phyloP scores from a whole-genome alignment of 495 filamentous ascomycete genomes.

The Penicillium antarcticum region DNA sequence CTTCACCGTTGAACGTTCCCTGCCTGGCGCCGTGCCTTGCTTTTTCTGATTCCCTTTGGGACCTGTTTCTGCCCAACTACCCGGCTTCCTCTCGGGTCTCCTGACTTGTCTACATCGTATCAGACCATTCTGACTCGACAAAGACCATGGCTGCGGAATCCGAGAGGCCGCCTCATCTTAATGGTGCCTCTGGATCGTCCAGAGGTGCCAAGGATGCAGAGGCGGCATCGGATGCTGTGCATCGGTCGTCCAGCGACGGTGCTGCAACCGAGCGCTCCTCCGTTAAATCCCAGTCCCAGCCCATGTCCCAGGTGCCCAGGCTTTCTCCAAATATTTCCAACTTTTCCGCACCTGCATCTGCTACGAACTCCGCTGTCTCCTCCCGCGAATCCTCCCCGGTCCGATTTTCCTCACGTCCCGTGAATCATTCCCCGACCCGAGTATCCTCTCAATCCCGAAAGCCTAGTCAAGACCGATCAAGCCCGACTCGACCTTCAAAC shows the following conservation, averaged over 20 bases:
- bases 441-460: slow-evolving; percentile 59
- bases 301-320: slow-evolving; percentile 38
- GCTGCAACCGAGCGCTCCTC: slow-evolving; percentile 33
- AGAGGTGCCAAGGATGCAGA: slow-evolving; percentile 30
- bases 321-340: slow-evolving; percentile 31
- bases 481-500: slow-evolving; percentile 56
- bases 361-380: slow-evolving; percentile 42
- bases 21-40: slow-evolving; percentile 23
- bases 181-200: slow-evolving; percentile 33
- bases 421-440: slow-evolving; percentile 28
- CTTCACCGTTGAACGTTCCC: slow-evolving; percentile 21
- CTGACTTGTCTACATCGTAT: slow-evolving; percentile 40
- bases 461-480: slow-evolving; percentile 61
- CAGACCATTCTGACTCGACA: slow-evolving; percentile 31
- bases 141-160: slow-evolving; percentile 43
- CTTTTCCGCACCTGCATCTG: slow-evolving; percentile 32
- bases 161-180: slow-evolving; percentile 42
- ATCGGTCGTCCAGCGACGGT: slow-evolving; percentile 28
- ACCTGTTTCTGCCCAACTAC: slow-evolving; percentile 28
- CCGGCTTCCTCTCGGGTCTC: slow-evolving; percentile 37
- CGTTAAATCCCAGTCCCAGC: slow-evolving; percentile 28
- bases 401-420: slow-evolving; percentile 32
- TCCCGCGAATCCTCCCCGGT: slow-evolving; percentile 51
- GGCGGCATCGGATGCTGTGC: slow-evolving; percentile 21
- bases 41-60: slow-evolving; percentile 20